Conservation (phyloP, 2,329 filamentous ascomycete genomes). For the Colletotrichum destructivum region DNA sequence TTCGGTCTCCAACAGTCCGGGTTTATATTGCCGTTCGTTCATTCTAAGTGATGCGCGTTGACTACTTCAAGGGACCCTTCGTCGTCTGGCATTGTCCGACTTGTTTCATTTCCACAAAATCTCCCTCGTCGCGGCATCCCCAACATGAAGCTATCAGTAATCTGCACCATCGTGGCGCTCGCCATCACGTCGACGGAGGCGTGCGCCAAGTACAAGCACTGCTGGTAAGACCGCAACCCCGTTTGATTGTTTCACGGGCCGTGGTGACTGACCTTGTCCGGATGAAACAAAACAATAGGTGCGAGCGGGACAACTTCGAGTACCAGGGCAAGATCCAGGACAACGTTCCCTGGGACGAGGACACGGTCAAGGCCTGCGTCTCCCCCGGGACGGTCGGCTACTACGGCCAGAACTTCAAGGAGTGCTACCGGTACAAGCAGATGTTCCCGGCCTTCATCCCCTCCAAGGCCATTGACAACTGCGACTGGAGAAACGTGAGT, state of each 20-base stretch:
- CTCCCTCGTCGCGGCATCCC: not conserved
- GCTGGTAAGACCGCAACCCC: not conserved
- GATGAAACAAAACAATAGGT: conserved; percentile 2
- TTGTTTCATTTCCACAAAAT: not conserved
- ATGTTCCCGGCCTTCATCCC: not conserved
- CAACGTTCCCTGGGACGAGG: conserved; percentile 16
- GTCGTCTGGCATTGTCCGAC: not conserved
- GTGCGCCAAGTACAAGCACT: conserved; percentile 22
- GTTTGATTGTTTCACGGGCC: too few species aligned
- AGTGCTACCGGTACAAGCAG: conserved; percentile 27
- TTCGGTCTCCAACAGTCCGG: not conserved
- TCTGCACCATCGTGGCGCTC: not conserved
- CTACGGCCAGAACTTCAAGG: conserved; percentile 25
- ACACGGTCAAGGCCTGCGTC: not conserved
- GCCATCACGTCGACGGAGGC: conserved; percentile 18
- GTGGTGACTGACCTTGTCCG: not conserved
- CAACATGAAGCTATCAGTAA: conserved; percentile 22
- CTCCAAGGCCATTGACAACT: conserved; percentile 24
- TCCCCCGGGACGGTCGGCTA: not conserved
- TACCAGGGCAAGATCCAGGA: conserved; percentile 14
- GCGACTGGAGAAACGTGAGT: conserved; percentile 23
- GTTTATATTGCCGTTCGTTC: not conserved
- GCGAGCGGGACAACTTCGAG: not conserved
- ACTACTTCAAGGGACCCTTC: not conserved
- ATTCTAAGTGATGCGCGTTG: too few species aligned